Evolutionary conservation across 2,329 filamentous ascomycete species (phyloP).

Genomic region (Chrysoporthe austroafricana): DNA sequence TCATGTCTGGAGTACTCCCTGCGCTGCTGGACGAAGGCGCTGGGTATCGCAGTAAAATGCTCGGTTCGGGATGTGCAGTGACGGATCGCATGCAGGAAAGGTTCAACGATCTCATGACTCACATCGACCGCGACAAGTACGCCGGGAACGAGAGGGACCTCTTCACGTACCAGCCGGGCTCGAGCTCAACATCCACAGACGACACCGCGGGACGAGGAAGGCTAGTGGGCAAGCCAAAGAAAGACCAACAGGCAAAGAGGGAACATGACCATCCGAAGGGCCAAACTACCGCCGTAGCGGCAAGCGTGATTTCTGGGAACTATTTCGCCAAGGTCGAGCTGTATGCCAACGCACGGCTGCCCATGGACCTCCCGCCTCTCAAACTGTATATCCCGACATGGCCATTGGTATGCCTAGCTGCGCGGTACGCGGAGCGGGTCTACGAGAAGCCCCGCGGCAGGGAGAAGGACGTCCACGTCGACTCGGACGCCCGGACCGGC

Average conservation of each 20-base stretch:
- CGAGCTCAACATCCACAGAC: slow-evolving; percentile 3
- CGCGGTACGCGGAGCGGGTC: slow-evolving; percentile 75
- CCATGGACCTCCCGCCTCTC: slow-evolving; percentile 67
- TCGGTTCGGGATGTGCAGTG: slow-evolving; percentile 51
- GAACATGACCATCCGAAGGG: slow-evolving; percentile 41
- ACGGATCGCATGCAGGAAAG: slow-evolving; percentile 65
- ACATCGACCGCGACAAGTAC: slow-evolving; percentile 68
- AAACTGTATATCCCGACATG: slow-evolving; percentile 76
- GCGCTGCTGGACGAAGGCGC: slow-evolving; percentile 48
- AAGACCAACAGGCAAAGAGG: slow-evolving; percentile 38
- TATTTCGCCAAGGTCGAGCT: slow-evolving; percentile 78
- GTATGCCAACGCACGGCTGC: slow-evolving; percentile 78
- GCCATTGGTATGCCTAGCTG: slow-evolving; percentile 77
- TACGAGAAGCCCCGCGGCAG: slow-evolving; percentile 67
- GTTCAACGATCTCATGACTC: slow-evolving; percentile 70
- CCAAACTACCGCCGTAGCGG: slow-evolving; percentile 40
- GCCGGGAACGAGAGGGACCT: slow-evolving; percentile 59
- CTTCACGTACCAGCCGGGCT: slow-evolving; percentile 43
- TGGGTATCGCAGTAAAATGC: slow-evolving; percentile 45
- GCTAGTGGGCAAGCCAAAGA: slow-evolving; percentile 25
- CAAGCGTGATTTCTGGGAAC: slow-evolving; percentile 50
- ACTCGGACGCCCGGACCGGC: slow-evolving; percentile 72
- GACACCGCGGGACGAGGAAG: slow-evolving; percentile 7
- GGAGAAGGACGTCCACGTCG: slow-evolving; percentile 71
- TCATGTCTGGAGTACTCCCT: slow-evolving; percentile 42